A percentile compares a stretch with the other conserved stretches of the same genome.
Evolutionary conservation across 2,329 filamentous ascomycete species (phyloP).

Genomic region (Dendrostoma leiphaemia): DNA sequence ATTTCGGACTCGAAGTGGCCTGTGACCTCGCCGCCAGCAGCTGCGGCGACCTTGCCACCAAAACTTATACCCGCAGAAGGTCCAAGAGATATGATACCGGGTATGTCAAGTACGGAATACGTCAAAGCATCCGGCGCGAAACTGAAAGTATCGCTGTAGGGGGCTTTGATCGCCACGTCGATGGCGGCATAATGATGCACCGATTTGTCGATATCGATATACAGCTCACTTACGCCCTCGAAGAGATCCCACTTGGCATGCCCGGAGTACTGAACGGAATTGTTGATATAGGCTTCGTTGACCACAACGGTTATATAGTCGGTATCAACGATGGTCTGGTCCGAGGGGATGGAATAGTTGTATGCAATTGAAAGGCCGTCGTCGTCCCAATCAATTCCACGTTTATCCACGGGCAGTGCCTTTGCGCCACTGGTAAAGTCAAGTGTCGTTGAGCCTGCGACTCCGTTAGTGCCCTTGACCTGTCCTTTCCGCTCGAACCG

Average conservation of each 20-base stretch:
- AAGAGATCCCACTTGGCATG: slow-evolving; percentile 22
- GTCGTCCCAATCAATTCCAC: slow-evolving; percentile 21
- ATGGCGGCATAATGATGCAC: slow-evolving; percentile 20
- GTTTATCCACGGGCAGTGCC: slow-evolving; percentile 16
- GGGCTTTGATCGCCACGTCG: slow-evolving; percentile 20
- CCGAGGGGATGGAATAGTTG: slow-evolving; percentile 20
- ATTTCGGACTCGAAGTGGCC: slow-evolving; percentile 10
- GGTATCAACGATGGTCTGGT: slow-evolving; percentile 20
- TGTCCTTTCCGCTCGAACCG: neutral
- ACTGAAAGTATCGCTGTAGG: slow-evolving; percentile 20
- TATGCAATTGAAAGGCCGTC: slow-evolving; percentile 22
- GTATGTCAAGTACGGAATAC: slow-evolving; percentile 22
- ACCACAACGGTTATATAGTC: slow-evolving; percentile 21
- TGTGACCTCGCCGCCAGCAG: slow-evolving; percentile 1
- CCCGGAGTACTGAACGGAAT: slow-evolving; percentile 23
- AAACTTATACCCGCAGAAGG: slow-evolving; percentile 16
- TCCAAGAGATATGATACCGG: slow-evolving; percentile 15
- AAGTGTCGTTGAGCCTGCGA: slow-evolving; percentile 19
- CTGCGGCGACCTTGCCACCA: slow-evolving; percentile 7
- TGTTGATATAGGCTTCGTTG: slow-evolving; percentile 22
- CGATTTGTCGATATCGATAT: slow-evolving; percentile 23
- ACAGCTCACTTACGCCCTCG: slow-evolving; percentile 21
- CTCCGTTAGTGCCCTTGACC: neutral
- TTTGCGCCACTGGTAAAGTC: slow-evolving; percentile 22
- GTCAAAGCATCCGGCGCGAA: slow-evolving; percentile 8